Percentiles rank a stretch among this genome's conserved stretches.
Conservation (phyloP, 176 grass and related monocot species). For the Thinopyrum elongatum region DNA sequence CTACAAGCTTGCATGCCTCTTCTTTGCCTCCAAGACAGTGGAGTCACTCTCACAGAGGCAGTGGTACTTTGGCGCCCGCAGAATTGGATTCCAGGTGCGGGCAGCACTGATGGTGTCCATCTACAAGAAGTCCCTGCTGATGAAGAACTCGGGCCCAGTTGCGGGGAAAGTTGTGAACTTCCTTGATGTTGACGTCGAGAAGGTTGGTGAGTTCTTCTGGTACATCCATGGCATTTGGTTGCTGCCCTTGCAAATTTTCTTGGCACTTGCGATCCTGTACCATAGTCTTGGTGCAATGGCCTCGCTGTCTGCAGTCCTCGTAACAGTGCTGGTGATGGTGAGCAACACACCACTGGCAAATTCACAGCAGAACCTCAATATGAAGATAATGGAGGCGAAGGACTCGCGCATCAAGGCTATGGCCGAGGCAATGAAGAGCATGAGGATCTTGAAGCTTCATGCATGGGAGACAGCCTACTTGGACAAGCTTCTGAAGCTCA, state of each 20-base stretch:
- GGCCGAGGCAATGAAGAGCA: constrained; percentile 70
- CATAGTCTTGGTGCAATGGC: constrained; percentile 63
- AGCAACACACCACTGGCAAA: constrained; percentile 79
- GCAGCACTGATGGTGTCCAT: constrained; percentile 73
- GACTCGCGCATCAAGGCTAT: constrained; percentile 84
- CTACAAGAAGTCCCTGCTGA: constrained; percentile 61
- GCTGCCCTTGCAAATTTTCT: constrained; percentile 71
- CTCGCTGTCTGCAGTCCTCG: constrained; percentile 53
- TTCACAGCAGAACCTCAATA: constrained; percentile 60
- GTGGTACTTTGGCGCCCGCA: constrained; percentile 80
- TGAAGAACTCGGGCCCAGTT: constrained; percentile 56
- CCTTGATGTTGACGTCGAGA: constrained; percentile 82
- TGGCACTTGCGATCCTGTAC: constrained; percentile 73
- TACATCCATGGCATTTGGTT: constrained; percentile 88
- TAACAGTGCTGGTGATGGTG: constrained; percentile 71
- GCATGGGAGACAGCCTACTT: constrained; percentile 81
- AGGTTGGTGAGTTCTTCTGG: constrained; percentile 82
- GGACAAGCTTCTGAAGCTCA: constrained; percentile 64
- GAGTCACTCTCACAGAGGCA: constrained; percentile 89
- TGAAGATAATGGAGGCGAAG: constrained; percentile 84
- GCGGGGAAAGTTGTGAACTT: constrained; percentile 70
- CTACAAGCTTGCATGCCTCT: constrained; percentile 58
- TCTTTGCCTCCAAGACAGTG: constrained; percentile 77
- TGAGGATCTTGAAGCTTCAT: constrained; percentile 93
- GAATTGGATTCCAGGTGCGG: constrained; percentile 68